phyloP scores from a whole-genome alignment of 441 rosid genomes.

The Adansonia madagascariensis region DNA sequence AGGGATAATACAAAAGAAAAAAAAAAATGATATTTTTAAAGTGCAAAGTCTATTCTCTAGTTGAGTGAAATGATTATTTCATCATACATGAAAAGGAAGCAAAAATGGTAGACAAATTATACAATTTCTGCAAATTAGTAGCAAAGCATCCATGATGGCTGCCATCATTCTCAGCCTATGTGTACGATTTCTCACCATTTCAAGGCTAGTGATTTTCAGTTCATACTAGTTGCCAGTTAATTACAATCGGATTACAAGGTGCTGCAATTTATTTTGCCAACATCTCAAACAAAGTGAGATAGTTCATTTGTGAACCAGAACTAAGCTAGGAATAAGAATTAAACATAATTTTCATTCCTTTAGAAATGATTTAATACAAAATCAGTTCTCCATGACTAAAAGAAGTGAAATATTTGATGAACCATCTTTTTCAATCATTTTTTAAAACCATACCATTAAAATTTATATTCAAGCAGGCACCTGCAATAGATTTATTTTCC shows the following conservation, averaged over 20 bases:
- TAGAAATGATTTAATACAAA: background rate
- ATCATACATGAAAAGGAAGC: background rate
- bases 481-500: background rate
- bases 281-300: background rate
- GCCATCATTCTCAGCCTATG: background rate
- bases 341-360: background rate
- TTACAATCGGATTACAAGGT: background rate
- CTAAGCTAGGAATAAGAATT: background rate
- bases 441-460: background rate
- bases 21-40: background rate
- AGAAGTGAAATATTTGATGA: background rate
- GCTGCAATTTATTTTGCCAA: background rate
- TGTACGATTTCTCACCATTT: background rate
- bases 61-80: background rate
- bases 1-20: no score
- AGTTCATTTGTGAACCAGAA: background rate
- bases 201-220: background rate
- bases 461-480: background rate
- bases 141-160: background rate
- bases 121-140: background rate
- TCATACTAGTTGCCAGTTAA: background rate
- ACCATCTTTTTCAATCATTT: background rate
- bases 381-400: background rate
- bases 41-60: background rate
- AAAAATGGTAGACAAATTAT: background rate